Conservation (phyloP, 2,329 filamentous ascomycete genomes). For the Fusarium fracticaudum region DNA sequence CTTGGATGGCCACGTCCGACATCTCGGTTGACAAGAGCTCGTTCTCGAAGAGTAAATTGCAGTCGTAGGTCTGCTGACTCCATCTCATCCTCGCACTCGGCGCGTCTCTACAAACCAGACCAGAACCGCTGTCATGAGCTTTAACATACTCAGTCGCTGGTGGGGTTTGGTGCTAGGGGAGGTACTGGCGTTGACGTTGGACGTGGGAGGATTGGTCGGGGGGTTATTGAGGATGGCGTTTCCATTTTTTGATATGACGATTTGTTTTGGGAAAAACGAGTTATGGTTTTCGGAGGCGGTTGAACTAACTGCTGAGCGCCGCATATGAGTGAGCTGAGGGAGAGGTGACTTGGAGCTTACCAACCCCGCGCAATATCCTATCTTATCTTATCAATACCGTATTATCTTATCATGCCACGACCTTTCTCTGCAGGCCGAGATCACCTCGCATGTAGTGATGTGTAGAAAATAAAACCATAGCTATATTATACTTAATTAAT, state of each 20-base stretch:
- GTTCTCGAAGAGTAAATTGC: neutral
- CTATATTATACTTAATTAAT: too few relatives aligned
- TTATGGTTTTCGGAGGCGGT: too few relatives aligned
- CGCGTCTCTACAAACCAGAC: accelerated
- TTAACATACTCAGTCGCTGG: neutral
- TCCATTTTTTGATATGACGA: neutral
- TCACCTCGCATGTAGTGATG: accelerated
- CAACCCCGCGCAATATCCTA: too few relatives aligned
- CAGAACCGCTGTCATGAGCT: accelerated
- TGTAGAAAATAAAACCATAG: too few relatives aligned
- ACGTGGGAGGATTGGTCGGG: neutral
- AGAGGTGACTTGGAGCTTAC: too few relatives aligned
- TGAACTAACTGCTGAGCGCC: too few relatives aligned
- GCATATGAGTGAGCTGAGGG: too few relatives aligned
- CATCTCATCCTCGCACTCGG: accelerated
- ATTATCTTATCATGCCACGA: too few relatives aligned
- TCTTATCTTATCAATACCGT: too few relatives aligned
- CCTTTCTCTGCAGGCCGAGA: accelerated
- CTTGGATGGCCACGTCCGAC: neutral
- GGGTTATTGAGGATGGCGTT: neutral
- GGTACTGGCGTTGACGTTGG: neutral
- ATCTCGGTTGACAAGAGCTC: accelerated
- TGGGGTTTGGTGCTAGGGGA: accelerated
- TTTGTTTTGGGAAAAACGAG: too few relatives aligned
- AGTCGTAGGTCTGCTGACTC: neutral